These are phyloP conservation scores for Nicotiana obtusifolia DNA, from an alignment of 257 asterid species.

Conservation along the genomic window DNA sequence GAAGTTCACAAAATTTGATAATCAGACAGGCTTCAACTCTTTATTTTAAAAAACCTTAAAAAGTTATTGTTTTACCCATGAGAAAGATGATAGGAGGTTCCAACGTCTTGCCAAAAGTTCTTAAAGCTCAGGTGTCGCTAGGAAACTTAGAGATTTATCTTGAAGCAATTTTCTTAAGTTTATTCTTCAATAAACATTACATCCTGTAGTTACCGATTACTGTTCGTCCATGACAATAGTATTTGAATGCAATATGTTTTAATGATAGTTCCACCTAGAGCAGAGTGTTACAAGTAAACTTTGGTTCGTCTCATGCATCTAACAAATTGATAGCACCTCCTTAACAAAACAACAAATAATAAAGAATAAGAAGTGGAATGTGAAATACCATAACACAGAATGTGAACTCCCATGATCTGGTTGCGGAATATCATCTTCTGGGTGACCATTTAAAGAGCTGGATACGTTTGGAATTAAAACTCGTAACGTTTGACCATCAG, in stretches of 20 bases:
- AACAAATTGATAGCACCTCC: not conserved
- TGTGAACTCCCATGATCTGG: conserved; percentile 32
- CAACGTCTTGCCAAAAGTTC: not conserved
- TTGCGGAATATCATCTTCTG: conserved; percentile 23
- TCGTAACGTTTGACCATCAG: conserved; percentile 33
- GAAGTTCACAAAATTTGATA: not conserved
- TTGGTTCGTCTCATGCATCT: not conserved
- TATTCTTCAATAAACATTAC: not conserved
- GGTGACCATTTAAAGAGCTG: conserved; percentile 39
- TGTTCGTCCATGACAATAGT: not conserved
- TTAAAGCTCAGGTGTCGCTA: not conserved
- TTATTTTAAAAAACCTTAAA: not conserved
- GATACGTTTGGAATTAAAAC: conserved; percentile 29
- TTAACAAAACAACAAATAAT: not conserved
- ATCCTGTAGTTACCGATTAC: not conserved
- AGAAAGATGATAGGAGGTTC: not conserved
- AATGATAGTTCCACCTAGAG: not conserved
- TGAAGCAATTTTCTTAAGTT: not conserved
- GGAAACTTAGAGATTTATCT: not conserved
- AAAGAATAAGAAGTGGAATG: conserved; percentile 2
- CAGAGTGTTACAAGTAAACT: not conserved
- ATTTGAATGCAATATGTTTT: not conserved
- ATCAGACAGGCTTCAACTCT: not conserved
- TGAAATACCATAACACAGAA: conserved; percentile 51
- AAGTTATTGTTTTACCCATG: conserved; percentile 1